A percentile compares a stretch with the other conserved stretches of the same genome.
phyloP scores from a whole-genome alignment of 192 early-diverging fungal species.

The Linnemannia elongata region DNA sequence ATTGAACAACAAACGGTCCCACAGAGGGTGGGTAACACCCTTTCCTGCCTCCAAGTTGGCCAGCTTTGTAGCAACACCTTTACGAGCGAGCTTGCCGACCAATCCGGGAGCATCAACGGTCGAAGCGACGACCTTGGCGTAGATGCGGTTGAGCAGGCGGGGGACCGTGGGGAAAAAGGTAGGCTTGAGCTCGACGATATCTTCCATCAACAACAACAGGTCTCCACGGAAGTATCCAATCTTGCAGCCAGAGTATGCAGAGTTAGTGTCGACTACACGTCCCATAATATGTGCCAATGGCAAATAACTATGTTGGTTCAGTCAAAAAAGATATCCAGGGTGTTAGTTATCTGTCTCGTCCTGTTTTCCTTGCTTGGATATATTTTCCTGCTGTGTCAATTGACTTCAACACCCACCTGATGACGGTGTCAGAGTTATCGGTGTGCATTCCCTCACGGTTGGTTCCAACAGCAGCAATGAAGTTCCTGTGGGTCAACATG shows the following conservation, averaged over 20 bases:
- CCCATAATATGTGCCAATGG: slow-evolving; percentile 77
- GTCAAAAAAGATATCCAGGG: background rate
- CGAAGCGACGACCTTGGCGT: slow-evolving; percentile 62
- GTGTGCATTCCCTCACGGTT: slow-evolving; percentile 4
- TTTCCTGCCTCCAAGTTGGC: slow-evolving; percentile 65
- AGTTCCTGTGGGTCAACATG: slow-evolving; percentile 87
- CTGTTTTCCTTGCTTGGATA: background rate
- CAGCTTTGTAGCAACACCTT: slow-evolving; percentile 70
- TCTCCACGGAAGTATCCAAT: slow-evolving; percentile 64
- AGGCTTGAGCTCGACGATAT: slow-evolving; percentile 80
- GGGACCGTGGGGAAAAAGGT: slow-evolving; percentile 89
- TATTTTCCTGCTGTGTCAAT: background rate
- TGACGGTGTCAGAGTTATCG: background rate
- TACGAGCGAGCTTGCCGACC: slow-evolving; percentile 61
- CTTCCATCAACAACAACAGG: slow-evolving; percentile 80
- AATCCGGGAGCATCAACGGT: slow-evolving; percentile 72
- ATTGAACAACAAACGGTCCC: slow-evolving; percentile 89
- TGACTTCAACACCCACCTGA: slow-evolving; percentile 14
- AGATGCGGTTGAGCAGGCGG: slow-evolving; percentile 89
- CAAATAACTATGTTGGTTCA: slow-evolving; percentile 82
- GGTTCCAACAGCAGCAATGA: slow-evolving; percentile 63
- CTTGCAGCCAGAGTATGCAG: slow-evolving; percentile 16
- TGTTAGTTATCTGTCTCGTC: background rate
- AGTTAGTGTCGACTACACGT: slow-evolving; percentile 13
- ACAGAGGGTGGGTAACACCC: slow-evolving; percentile 76